A percentile compares a stretch with the other conserved stretches of the same genome.
phyloP scores from a whole-genome alignment of 345 rosid genomes.

The Schrenkiella parvula region DNA sequence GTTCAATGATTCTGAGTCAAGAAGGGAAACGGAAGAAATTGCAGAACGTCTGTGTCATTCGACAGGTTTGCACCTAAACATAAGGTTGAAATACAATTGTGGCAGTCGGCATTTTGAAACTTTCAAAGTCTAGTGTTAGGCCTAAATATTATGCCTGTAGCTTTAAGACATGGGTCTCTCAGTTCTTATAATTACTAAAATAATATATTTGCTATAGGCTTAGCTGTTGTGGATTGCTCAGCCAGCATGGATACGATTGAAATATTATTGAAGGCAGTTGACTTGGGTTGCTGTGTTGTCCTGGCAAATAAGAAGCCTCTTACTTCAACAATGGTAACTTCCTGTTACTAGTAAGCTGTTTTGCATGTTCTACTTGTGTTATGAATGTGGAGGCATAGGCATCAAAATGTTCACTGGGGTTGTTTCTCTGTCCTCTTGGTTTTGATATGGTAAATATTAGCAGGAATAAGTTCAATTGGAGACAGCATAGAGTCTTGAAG shows the following conservation, averaged over 20 bases:
- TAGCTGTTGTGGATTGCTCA: constrained; percentile 82
- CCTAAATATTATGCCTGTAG: background rate
- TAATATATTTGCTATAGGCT: constrained; percentile 41
- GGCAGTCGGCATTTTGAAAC: background rate
- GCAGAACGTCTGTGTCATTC: constrained; percentile 59
- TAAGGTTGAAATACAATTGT: background rate
- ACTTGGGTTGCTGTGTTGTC: constrained; percentile 69
- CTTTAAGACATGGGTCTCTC: background rate
- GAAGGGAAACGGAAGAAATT: constrained; percentile 38
- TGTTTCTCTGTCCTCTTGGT: background rate
- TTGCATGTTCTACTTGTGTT: background rate
- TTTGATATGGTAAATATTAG: background rate
- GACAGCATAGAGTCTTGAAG: background rate
- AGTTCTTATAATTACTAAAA: background rate
- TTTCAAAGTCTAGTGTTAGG: background rate
- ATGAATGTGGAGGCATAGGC: background rate
- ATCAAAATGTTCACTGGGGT: background rate
- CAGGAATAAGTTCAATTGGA: background rate
- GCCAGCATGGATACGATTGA: constrained; percentile 62
- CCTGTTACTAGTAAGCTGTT: background rate
- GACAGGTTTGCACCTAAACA: constrained; percentile 49
- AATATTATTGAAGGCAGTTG: constrained; percentile 50
- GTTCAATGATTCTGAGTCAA: constrained; percentile 39
- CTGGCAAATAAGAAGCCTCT: constrained; percentile 95
- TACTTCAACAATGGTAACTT: constrained; percentile 66